Evolutionary conservation across 768 basidiomycete genomes (phyloP).

Genomic region (Trametes punicea): DNA sequence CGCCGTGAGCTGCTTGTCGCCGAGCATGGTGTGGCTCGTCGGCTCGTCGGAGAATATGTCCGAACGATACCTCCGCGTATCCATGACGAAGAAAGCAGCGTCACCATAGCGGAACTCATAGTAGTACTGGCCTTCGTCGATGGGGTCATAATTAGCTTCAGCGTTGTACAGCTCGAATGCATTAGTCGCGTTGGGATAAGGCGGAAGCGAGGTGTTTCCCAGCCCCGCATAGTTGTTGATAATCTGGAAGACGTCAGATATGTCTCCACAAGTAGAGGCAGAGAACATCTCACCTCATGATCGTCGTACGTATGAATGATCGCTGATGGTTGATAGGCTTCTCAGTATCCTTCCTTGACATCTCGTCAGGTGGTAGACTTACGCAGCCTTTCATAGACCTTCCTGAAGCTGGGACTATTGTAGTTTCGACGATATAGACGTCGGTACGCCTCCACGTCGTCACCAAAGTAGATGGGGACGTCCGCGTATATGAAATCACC

Average conservation of each 20-base stretch:
- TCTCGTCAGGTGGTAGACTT: constrained; percentile 27
- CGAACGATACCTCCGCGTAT: constrained; percentile 61
- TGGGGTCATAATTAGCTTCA: constrained; percentile 57
- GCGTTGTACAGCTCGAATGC: constrained; percentile 63
- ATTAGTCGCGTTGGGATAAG: constrained; percentile 51
- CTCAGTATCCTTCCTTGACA: not conserved
- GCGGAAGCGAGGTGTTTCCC: constrained; percentile 48
- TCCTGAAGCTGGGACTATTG: constrained; percentile 59
- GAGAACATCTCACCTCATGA: constrained; percentile 48
- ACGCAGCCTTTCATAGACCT: constrained; percentile 69
- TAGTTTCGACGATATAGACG: constrained; percentile 69
- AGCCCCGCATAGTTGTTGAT: constrained; percentile 65
- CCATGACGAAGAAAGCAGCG: constrained; percentile 73
- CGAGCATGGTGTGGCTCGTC: constrained; percentile 60
- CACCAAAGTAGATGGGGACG: constrained; percentile 60
- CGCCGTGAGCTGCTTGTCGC: constrained; percentile 57
- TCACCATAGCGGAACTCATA: constrained; percentile 66
- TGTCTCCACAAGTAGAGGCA: not conserved
- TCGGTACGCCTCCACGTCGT: constrained; percentile 53
- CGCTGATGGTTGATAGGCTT: constrained; percentile 36
- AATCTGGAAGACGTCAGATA: constrained; percentile 38
- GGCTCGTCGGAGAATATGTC: constrained; percentile 36
- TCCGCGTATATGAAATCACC: constrained; percentile 80
- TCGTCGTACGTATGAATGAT: constrained; percentile 71
- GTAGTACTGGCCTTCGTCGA: constrained; percentile 44